Base-by-base conservation (phyloP, 1,284 basidiomycete species). In the Microbotryum lychnidis-dioicae region DNA sequence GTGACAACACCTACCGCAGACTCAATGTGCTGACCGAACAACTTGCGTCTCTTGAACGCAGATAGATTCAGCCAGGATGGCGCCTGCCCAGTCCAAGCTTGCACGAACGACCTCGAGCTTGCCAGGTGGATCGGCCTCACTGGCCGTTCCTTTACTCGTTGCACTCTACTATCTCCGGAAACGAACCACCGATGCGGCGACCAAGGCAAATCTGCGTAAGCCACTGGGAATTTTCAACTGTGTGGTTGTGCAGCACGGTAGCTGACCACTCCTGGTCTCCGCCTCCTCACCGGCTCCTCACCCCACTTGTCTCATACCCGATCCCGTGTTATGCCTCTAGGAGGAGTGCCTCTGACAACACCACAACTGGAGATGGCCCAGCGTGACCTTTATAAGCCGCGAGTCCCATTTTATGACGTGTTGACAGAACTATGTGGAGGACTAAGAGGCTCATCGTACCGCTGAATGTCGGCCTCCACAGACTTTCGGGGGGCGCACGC, bases 361-460 rank as follows among this genome's bases (percentile, higher is more conserved):
- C 70, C 70, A 21, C 69, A 68, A 45, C 60, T 70, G 50, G 70
- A 70, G 47, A 57, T 68, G 27, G 69, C 67, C 0, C 65, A 67
- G 53, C 47, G 69, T 7, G 68, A 72, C 37, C 61, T 70, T 42
- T 72, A 62, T 62, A 57, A 58, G 14, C 62, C 68, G 55, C 66
- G 18, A 18, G 62, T 54, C 20, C 4, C 6, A 12, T 9, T 16
- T 42, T 2, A 42, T 10, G 37, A 42, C 37, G 37, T 12, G 37
- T 18, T 42, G 31, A 9, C 37, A 4, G 37, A 16, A 16, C 12
- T 42, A 16, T 16, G 37, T 16, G 12, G 12, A 10, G 37, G 37
- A 42, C 37, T 10, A 18, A 42, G 37, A 42, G 16, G 16, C 37
- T 42, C 16, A 42, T 10, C 14, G 4, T 42, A 1, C 12, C 6